Evolutionary conservation across 805 yeast species (phyloP).

Genomic region (Candida bentonensis): DNA sequence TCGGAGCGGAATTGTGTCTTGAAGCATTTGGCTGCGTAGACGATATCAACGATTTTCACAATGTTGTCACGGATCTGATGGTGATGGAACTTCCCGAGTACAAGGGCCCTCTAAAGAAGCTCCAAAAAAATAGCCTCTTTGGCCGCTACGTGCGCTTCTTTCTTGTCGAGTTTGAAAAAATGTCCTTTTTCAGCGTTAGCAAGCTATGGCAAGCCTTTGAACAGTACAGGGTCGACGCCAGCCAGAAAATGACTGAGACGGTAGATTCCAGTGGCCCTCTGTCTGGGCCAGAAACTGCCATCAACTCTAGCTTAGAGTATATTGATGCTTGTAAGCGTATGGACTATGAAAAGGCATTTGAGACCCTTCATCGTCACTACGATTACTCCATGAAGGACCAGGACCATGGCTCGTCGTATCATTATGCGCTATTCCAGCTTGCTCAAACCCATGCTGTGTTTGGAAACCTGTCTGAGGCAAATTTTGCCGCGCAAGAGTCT

Average conservation of each 20-base stretch:
- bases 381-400: slow-evolving; percentile 63
- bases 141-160: not conserved
- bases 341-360: slow-evolving; percentile 41
- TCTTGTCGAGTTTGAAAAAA: slow-evolving; percentile 19
- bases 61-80: not conserved
- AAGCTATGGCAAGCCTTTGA: slow-evolving; percentile 27
- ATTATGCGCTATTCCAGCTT: slow-evolving; percentile 58
- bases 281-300: too few species aligned
- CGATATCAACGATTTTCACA: not conserved
- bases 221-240: too few species aligned
- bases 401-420: slow-evolving; percentile 48
- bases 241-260: too few species aligned
- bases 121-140: not conserved
- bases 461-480: slow-evolving; percentile 52
- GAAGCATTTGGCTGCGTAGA: slow-evolving; percentile 10
- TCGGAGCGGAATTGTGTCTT: slow-evolving; percentile 3
- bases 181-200: slow-evolving; percentile 31
- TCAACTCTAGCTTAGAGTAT: too few species aligned
- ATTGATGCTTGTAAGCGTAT: slow-evolving; percentile 42
- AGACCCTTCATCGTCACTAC: slow-evolving; percentile 46
- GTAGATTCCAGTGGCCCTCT: too few species aligned
- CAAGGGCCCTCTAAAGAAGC: not conserved
- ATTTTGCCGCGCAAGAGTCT: slow-evolving; percentile 75
- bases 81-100: not conserved
- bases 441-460: slow-evolving; percentile 62